Base-by-base conservation (phyloP, 2,329 filamentous ascomycete species). In the Phyllosticta citribraziliensis region DNA sequence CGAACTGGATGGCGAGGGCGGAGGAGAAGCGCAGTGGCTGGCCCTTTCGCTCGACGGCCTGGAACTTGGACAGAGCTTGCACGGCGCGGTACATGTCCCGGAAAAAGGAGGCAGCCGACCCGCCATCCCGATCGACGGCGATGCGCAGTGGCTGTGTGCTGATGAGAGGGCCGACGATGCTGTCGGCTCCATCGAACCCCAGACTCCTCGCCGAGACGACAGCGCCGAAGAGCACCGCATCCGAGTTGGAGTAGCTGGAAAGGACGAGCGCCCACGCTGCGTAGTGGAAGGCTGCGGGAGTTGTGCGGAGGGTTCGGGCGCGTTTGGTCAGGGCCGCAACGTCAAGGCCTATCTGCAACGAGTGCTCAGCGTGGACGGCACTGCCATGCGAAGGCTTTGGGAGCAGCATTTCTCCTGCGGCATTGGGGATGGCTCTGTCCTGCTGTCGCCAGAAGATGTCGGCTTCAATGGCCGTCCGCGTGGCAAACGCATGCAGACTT, bases 181-280 rank as follows among this genome's bases (percentile, higher is more conserved):
- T 69, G 40, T 72, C 73, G 17, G 75, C 67, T 4, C 73, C 73
- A 1, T 66, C 64, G 11, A 76, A 68, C 8, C 65, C 62, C 53
- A 71, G 67, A 59, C 75, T 77, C 61, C 76, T 73, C 1, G 75
- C 75, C 30, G 69, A 73, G 53, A 77, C 73, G 60, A 75, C 70
- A 58, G 76, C 72, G 0, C 76, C 75, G 35, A 78, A 78, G 17
- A 77, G 72, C 40, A 77, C 68, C 59, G 78, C 76, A 1, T 66
- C 63, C 24, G 66, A 70, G 22, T 70, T 67, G 0, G 76, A 71
- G 52, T 55, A 55, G 52, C 52, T 55, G 52, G 52, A 72, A 3
- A 79, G 66, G 9, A 74, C 72, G 1, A 55, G 52, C 52, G 52
- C 52, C 52, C 52, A 55, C 0, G 77, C 76, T 14, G 74, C 75